Evolutionary conservation across 768 basidiomycete genomes (phyloP), one percentile per base, ranked within the genome.

Genomic region (Leccinum rimulosum): DNA sequence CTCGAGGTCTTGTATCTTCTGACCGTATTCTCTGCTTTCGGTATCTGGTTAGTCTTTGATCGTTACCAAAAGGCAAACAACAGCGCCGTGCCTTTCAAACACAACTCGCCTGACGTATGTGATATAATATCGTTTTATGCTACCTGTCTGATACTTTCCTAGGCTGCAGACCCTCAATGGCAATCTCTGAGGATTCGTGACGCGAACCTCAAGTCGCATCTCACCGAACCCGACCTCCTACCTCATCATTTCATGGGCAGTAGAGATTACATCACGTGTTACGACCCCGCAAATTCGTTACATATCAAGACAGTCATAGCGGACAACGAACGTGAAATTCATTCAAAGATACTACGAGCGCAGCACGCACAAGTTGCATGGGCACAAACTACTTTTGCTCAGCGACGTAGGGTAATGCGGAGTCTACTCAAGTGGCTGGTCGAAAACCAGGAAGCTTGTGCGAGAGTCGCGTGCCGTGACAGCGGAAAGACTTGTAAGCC

Each of bases 371-470:
- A 94, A 70, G 75, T 78, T 53, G 64, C 64, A n/a, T 97, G 94
- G 94, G 79, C 79, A 19, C 67, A 81, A 8, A 92, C 88, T 17
- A 84, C 85, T 0, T 98, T 95, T 70, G 79, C 81, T 1, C 84
- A 95, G 65, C 80, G 97, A 45, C 80, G 88, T 70, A 83, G 89
- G 61, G 90, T 99, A 45, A 77, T 98, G 68, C 79, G 92, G 52
- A 95, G 91, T 67, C 70, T 99, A 61, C 79, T 94, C 68, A 91
- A 90, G 63, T 99, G 96, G 96, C 79, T 96, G 6, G 86, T 98
- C 35, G 87, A 90, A 62, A 95, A 98, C 67, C 91, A 95, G 76
- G 89, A 94, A 55, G 75, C 78, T 25, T 92, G 94, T 62, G 93
- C 93, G 33, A 80, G 88, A 45, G 89, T 96, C 28, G 93, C 93